Percentiles rank a stretch among this genome's conserved stretches.
phyloP scores from a whole-genome alignment of 2,329 filamentous ascomycete species.

The Trichoderma koningii region DNA sequence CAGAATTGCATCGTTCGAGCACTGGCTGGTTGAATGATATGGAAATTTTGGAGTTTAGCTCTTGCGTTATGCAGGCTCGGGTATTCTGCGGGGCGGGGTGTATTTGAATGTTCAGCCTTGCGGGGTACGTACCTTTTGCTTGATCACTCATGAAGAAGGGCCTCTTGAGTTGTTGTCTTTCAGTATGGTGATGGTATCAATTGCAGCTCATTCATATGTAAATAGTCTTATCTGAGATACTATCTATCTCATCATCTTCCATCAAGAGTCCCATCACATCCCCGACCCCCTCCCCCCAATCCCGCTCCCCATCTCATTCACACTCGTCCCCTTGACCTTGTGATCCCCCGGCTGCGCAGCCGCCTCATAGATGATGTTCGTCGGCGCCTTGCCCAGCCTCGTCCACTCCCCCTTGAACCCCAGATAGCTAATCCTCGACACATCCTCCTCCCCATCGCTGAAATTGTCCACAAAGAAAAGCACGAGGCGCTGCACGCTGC shows the following conservation, averaged over 20 bases:
- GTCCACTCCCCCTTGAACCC: constrained; percentile 96
- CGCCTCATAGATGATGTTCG: constrained; percentile 89
- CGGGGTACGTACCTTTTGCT: constrained; percentile 22
- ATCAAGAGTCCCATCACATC: constrained; percentile 28
- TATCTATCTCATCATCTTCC: too few relatives aligned
- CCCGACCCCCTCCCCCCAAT: constrained; percentile 50
- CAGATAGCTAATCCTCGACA: constrained; percentile 76
- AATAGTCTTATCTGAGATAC: not conserved
- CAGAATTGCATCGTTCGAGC: not conserved
- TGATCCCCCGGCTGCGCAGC: constrained; percentile 92
- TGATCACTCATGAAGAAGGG: too few relatives aligned
- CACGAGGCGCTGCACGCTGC: constrained; percentile 76
- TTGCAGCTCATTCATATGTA: not conserved
- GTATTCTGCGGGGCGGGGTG: constrained; percentile 29
- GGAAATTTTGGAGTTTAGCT: constrained; percentile 30
- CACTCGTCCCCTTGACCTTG: constrained; percentile 59
- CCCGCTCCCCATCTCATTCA: constrained; percentile 58
- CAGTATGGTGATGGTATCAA: too few relatives aligned
- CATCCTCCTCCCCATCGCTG: constrained; percentile 74
- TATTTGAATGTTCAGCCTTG: constrained; percentile 11
- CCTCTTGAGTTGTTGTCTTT: too few relatives aligned
- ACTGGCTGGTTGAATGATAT: not conserved
- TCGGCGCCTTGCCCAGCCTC: constrained; percentile 69
- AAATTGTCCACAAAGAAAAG: constrained; percentile 95
- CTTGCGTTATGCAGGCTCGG: constrained; percentile 18